Evolutionary conservation across 2,329 filamentous ascomycete species (phyloP), one percentile per base, ranked within the genome.

Genomic region (Exophiala oligosperma): DNA sequence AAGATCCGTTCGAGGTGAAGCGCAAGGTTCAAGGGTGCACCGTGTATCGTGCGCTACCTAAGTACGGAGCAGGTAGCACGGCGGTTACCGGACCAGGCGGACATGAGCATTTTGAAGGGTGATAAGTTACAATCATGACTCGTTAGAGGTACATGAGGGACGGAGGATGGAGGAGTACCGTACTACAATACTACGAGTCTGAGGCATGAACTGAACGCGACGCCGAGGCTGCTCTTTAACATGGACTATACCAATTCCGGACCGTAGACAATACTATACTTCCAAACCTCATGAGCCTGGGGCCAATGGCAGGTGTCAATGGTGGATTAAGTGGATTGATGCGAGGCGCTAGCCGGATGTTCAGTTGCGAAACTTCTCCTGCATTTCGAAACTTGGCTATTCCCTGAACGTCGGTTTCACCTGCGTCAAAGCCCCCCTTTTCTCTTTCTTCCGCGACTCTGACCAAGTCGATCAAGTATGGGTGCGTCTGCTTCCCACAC

Each of bases 401-500:
- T 54, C 41, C 53, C 49, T 37, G 44, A 38, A 46, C 55, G 38
- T 56, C 35, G 38, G 61, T 63, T 63, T 63, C 61, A 63, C 17
- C 29, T 28, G 14, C 41, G 52, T 56, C 48, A 55, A 56, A 57
- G 40, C 51, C 50, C 17, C 23, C 32, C 26, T 54, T 56, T 46
- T 53, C 37, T 54, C 21, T 12, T 43, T 14, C 43, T 57, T 58
- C 43, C 38, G 9, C 49, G 26, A 38, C 17, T 26, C 43, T 56
- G 49, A 48, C 37, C 51, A 56, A 51, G 32, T 57, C 58, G 51
- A 60, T 49, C 53, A 55, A 11, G 41, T 46, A 49, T 48, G n/a
- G 5, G 38, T 29, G 24, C 12, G 35, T 29, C 23, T 44, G 21
- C 43, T 41, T 24, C 43, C 55, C 59, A 44, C 54, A 50, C 52